Percentiles rank a stretch among this genome's conserved stretches.
phyloP scores from a whole-genome alignment of 2,329 filamentous ascomycete species.

The Diaporthe ampelina region DNA sequence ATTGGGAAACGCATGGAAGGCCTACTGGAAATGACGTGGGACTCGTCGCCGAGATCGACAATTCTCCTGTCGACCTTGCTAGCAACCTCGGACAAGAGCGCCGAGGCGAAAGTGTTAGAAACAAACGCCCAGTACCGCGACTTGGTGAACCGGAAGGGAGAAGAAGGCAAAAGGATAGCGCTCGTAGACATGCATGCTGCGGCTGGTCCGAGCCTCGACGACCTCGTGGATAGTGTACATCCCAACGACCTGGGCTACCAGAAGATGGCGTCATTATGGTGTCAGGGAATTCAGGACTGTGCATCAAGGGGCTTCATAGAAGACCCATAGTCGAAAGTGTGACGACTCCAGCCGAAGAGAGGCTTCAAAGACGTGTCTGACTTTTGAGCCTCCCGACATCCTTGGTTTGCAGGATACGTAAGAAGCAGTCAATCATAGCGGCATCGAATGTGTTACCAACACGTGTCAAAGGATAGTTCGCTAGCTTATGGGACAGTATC shows the following conservation, averaged over 20 bases:
- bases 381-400: too few species aligned
- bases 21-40: not conserved
- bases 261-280: not conserved
- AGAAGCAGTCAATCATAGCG: too few species aligned
- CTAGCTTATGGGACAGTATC: too few species aligned
- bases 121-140: not conserved
- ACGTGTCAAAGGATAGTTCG: too few species aligned
- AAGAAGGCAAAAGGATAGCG: not conserved
- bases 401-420: too few species aligned
- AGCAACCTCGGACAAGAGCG: not conserved
- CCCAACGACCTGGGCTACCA: not conserved
- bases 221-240: not conserved
- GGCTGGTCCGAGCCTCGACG: not conserved
- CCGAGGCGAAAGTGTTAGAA: not conserved
- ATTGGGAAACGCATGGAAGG: not conserved
- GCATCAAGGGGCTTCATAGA: not conserved
- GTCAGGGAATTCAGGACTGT: not conserved
- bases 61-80: not conserved
- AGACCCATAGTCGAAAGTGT: not conserved
- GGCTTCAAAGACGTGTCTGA: too few species aligned
- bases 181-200: slow-evolving; percentile 4
- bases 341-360: not conserved
- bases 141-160: not conserved
- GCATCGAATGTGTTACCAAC: too few species aligned
- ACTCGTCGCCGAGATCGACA: not conserved